Percentiles rank a stretch among this genome's conserved stretches.
These are phyloP conservation scores for Colletotrichum cordylinicola DNA, from an alignment of 2,329 filamentous ascomycete genomes.

Conservation along the genomic window DNA sequence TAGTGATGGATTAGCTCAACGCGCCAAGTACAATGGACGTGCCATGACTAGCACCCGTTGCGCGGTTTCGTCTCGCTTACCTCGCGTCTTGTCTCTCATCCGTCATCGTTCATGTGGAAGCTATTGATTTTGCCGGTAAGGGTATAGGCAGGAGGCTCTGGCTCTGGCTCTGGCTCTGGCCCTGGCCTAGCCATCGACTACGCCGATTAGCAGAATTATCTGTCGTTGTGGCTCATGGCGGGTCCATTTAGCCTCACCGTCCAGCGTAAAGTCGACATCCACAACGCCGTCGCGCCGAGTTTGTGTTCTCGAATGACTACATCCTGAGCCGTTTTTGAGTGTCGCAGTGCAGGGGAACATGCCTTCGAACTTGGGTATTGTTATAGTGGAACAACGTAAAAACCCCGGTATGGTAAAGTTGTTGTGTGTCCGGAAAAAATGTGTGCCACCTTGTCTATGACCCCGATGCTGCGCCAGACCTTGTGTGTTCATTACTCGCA, in stretches of 20 bases:
- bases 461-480: not conserved
- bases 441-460: not conserved
- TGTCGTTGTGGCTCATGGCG: not conserved
- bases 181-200: not conserved
- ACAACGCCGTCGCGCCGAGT: not conserved
- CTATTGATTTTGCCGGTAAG: not conserved
- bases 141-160: not conserved
- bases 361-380: not conserved
- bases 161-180: not conserved
- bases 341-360: not conserved
- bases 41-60: not conserved
- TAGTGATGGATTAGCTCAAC: not conserved
- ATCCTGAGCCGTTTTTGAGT: constrained; percentile 16
- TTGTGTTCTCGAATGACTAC: not conserved
- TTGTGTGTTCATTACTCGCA: not conserved
- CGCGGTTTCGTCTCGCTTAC: not conserved
- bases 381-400: not conserved
- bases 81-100: not conserved
- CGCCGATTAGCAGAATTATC: not conserved
- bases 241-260: not conserved
- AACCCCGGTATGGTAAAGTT: not conserved
- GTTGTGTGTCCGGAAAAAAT: not conserved
- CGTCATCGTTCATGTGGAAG: not conserved
- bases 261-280: not conserved
- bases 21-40: not conserved